Base-by-base conservation (phyloP, 306 rosid genomes). In the Prunus mira region DNA sequence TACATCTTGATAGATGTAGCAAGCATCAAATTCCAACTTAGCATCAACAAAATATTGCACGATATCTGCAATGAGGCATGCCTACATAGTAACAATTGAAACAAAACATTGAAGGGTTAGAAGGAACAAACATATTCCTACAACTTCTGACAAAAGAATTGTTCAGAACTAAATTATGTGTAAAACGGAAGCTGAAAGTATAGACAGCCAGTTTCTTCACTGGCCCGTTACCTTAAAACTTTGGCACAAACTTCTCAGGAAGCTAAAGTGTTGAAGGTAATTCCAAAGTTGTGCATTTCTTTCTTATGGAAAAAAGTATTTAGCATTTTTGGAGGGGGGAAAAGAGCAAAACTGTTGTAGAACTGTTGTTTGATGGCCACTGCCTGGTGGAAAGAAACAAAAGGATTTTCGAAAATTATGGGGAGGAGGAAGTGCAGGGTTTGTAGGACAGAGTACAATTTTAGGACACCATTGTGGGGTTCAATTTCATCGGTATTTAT, bases 1-100 rank as follows among this genome's bases (percentile, higher is more conserved):
- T 57, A 94, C 95, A 86, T 94, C 98, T 88, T 94, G 85, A 86
- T 89, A 94, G 79, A 94, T 81, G 87, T 94, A 94, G 72, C 91
- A 78, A 73, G 97, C 89, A 86, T 94, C 98, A 82, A 92, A 94
- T 80, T 92, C 92, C 78, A 94, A 92, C 83, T 90, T 92, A 69
- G 96, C 96, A 84, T 94, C 93, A 72, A 88, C 95, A 34, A 94
- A 94, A 80, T 94, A 86, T 81, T 94, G 98, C 82, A 94, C 93
- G 17, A 94, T 85, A 88, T 94, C 98, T 49, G 98, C 95, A 80
- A 94, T 91, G 73, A 94, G 98, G 92, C 98, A 94, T 79, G 98
- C 98, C 98, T 94, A 80, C 83, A 74, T 78, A 84, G 64, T 73
- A 78, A 84, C 41, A 57, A 73, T 22, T 12, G 41, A 71, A 38